Conservation (phyloP, 768 basidiomycete genomes). For the Phaeotremella skinneri region DNA sequence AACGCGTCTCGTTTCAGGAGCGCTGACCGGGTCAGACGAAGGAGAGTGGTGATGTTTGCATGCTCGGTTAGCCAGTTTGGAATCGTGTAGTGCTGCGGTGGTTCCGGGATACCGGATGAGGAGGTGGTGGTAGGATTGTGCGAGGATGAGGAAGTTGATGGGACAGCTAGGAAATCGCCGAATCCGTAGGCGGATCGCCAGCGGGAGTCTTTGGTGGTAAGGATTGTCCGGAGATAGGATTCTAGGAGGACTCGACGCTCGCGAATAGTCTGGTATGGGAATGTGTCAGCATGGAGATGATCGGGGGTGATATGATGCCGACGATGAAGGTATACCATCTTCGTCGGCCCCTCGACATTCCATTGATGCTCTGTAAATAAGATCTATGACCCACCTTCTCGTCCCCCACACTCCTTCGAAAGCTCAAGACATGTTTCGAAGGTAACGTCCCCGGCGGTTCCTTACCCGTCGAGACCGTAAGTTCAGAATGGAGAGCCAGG, state of each 20-base stretch:
- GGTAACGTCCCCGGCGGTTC: slow-evolving; percentile 78
- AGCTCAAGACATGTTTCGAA: slow-evolving; percentile 73
- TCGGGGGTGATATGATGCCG: too few relatives aligned
- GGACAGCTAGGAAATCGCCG: slow-evolving; percentile 81
- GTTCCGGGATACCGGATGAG: slow-evolving; percentile 2
- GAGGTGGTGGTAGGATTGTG: slow-evolving; percentile 9
- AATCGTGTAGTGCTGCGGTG: slow-evolving; percentile 56
- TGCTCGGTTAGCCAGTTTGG: slow-evolving; percentile 88
- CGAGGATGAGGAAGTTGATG: slow-evolving; percentile 51
- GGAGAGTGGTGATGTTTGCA: slow-evolving; percentile 67
- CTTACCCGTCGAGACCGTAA: slow-evolving; percentile 73
- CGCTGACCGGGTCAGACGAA: slow-evolving; percentile 78
- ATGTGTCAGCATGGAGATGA: too few relatives aligned
- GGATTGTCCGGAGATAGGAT: slow-evolving; percentile 77
- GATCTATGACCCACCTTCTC: slow-evolving; percentile 52
- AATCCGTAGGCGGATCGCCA: slow-evolving; percentile 80
- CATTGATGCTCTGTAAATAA: too few relatives aligned
- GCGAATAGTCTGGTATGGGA: slow-evolving; percentile 58
- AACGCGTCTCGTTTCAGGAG: slow-evolving; percentile 84
- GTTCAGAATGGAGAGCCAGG: slow-evolving; percentile 75
- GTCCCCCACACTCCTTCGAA: slow-evolving; percentile 59
- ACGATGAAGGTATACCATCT: too few relatives aligned
- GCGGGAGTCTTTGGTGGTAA: slow-evolving; percentile 72
- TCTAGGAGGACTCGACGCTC: slow-evolving; percentile 77
- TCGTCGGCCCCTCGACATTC: too few relatives aligned